Evolutionary conservation across 2,329 filamentous ascomycete genomes (phyloP).

Genomic region (Ophiostoma triangulosporum): DNA sequence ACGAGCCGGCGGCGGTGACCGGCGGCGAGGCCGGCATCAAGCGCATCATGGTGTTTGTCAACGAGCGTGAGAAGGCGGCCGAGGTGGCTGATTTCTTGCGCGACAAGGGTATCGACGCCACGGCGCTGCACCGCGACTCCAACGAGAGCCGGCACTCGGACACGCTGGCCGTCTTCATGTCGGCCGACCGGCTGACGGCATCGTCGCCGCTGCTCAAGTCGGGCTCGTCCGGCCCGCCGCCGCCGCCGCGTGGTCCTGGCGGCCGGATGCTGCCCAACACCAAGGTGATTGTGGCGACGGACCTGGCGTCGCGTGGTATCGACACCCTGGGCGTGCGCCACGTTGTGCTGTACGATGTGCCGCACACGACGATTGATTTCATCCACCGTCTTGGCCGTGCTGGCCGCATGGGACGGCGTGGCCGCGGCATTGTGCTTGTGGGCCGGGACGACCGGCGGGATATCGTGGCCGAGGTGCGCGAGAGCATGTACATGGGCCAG

Average conservation of each 20-base stretch:
- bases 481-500: constrained; percentile 75
- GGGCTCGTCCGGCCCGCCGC: not conserved
- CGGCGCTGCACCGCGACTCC: constrained; percentile 75
- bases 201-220: constrained; percentile 1
- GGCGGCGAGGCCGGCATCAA: constrained; percentile 54
- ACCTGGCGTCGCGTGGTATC: constrained; percentile 83
- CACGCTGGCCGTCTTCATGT: constrained; percentile 63
- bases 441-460: constrained; percentile 82
- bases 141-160: constrained; percentile 64
- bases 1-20: constrained; percentile 31
- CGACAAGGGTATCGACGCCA: constrained; percentile 77
- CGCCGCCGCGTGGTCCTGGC: constrained; percentile 14
- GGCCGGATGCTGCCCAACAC: constrained; percentile 54
- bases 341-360: constrained; percentile 93
- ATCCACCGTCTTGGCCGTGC: constrained; percentile 89
- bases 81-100: constrained; percentile 67
- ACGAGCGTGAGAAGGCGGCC: constrained; percentile 36
- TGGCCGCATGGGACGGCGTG: constrained; percentile 82
- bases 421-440: constrained; percentile 78
- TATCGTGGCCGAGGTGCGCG: constrained; percentile 79
- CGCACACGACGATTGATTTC: constrained; percentile 94
- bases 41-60: constrained; percentile 41
- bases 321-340: constrained; percentile 85
- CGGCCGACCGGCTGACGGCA: constrained; percentile 25
- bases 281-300: constrained; percentile 87